Evolutionary conservation across 2,329 filamentous ascomycete genomes (phyloP), one percentile per base, ranked within the genome.

Genomic region (Cercospora berteroae): DNA sequence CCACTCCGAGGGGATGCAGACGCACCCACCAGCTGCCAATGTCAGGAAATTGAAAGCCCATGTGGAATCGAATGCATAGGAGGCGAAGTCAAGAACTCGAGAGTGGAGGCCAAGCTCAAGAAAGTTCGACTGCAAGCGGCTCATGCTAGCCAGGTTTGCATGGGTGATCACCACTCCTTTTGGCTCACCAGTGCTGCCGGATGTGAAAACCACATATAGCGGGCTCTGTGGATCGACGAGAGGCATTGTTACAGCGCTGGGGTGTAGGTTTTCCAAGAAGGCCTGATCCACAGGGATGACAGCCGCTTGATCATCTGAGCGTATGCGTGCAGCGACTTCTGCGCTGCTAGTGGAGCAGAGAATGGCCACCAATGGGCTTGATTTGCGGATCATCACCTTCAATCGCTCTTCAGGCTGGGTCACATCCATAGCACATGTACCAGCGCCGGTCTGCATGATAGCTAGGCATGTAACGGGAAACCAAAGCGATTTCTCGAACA

Each of bases 401-500:
- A 63, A 29, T 27, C 55, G 25, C 18, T 52, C 9, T 67, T 66
- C 27, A 16, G 75, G 75, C 9, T 70, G 70, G 2, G 69, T 67
- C 13, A 72, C 69, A 56, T 77, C 76, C 61, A 77, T 71, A 7
- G 72, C 64, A 9, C 74, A 70, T 36, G 72, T 73, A 13, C 72
- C 71, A 16, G 65, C 74, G 36, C 76, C 75, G 10, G 73, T 73
- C 66, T 77, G 76, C 71, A 78, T 72, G 7, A 69, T 64, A 39
- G 69, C 76, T 50, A 73, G 65, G 31, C 73, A 69, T 44, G 67
- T 70, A 13, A 77, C 73, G 27, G 69, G 66, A 20, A 68, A 68
- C 71, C 71, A 74, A 48, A 61, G 57, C 13, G 73, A 74, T 57
- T 77, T 77, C 59, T 77, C 74, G 58, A 76, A 74, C 59, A 67